Base-by-base conservation (phyloP, 352 stramenopile species). In the Pythium scleroteichum region DNA sequence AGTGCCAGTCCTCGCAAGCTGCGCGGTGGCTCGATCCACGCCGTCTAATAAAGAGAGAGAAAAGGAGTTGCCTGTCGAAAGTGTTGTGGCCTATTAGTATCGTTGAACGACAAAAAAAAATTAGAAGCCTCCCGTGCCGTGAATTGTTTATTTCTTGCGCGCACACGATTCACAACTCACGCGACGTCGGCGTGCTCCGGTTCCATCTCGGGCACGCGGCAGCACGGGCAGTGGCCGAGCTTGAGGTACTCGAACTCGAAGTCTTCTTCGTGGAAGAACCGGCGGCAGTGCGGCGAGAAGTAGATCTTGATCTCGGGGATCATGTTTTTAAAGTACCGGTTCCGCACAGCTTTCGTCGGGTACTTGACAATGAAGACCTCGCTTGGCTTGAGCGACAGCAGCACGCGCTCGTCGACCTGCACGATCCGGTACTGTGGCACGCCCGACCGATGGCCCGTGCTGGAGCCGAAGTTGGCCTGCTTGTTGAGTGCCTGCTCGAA, bases 221-320 rank as follows among this genome's bases (percentile, higher is more conserved):
- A 97, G 69, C 89, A 97, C n/a, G 90, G 92, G 64, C 94, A 98
- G 38, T 82, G 59, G 24, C 85, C 85, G 7, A 86, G 75, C 54
- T 87, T 92, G 22, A 98, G 76, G 60, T 97, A 94, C 48, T 92
- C 88, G 44, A 97, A 96, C 77, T 98, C 95, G 63, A 98, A 98
- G 71, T 98, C 92, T 68, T 98, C 88, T 58, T 97, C 88, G 72
- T 98, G 88, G 76, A 98, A 98, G 55, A 98, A 98, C 42, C 82
- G 79, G 46, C 92, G 87, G 68, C 94, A 98, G 52, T 92, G 76
- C 23, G 79, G 88, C 22, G 85, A 97, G 46, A 97, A 69, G 60
- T 95, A 76, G 35, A 98, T 88, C 58, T 94, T 89, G 66, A 98
- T 94, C 66, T 97, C 87, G 12, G 93, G 72, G 59, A 98, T 94